Evolutionary conservation across 2,329 filamentous ascomycete species (phyloP), one percentile per base, ranked within the genome.

Genomic region (Chrysoporthe puriensis): DNA sequence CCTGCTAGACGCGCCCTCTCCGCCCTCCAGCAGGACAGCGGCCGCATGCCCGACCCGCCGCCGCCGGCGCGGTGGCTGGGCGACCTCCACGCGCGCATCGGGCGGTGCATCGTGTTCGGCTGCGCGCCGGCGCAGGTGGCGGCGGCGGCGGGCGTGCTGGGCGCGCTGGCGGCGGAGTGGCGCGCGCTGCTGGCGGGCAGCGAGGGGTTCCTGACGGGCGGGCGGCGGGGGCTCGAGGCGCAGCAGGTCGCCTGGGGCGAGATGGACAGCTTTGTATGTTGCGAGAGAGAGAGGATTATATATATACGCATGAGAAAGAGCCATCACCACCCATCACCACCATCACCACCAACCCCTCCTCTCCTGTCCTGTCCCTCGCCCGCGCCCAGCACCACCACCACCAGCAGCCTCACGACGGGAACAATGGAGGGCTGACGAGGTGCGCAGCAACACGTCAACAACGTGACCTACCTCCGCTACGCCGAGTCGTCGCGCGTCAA

Each of bases 181-280:
- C 82, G 91, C 56, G 86, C 88, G 71, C 79, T 96, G 66, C 79
- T 91, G 42, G 91, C 90, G 0, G 92, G 91, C 0, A 88, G 88
- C 67, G 91, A 95, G 74, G 92, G 93, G 0, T 96, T 89, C 76
- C 77, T 96, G 70, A 91, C 89, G 0, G 85, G 83, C 13, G 82
- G 84, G 68, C 84, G 86, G 72, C 83, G 88, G 62, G 86, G 91
- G 0, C 75, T 95, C 44, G 86, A 88, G 70, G 81, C 84, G 64
- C 89, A 92, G 69, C 83, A 85, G 71, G 90, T 96, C 34, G 88
- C 88, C 0, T 96, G 92, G 93, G 94, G 93, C 42, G 93, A 97
- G 77, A 93, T 94, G 91, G 92, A 93, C 80, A 78, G 81, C 72
- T 77, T 79, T 71, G 77, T 79, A 73, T 62, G 79, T 76, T 34